phyloP scores from a whole-genome alignment of 305 asterid species.

The Fraxinus dipetala region DNA sequence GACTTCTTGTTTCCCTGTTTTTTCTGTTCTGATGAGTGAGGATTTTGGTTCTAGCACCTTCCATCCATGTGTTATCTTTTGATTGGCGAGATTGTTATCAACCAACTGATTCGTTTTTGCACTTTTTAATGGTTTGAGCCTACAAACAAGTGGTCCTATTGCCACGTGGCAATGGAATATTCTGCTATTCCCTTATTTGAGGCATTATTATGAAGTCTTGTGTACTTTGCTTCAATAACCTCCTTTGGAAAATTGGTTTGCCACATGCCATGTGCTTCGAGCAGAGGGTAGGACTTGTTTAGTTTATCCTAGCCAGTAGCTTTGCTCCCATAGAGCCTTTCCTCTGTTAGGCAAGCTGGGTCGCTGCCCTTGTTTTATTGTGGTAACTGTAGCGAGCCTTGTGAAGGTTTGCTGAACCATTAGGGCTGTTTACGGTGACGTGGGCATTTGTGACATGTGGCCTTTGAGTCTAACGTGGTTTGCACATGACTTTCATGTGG shows the following conservation, averaged over 20 bases:
- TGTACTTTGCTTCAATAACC: neutral
- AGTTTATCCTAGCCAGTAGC: neutral
- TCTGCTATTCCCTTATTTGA: neutral
- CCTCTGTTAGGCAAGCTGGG: neutral
- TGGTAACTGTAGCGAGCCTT: neutral
- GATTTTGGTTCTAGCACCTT: neutral
- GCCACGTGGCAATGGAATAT: neutral
- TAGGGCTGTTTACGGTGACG: neutral
- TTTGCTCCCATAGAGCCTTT: neutral
- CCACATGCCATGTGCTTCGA: neutral
- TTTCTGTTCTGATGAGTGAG: neutral
- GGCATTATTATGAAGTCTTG: neutral
- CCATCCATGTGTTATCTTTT: neutral
- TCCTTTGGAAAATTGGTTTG: neutral
- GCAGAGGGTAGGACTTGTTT: neutral
- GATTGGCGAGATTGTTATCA: neutral
- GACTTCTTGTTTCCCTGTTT: neutral
- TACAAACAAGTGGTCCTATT: neutral
- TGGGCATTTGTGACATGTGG: neutral
- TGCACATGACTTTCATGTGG: neutral
- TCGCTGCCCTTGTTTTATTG: neutral
- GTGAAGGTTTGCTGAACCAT: neutral
- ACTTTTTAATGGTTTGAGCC: neutral
- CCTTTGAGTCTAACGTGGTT: neutral
- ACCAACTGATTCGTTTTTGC: neutral